phyloP scores from a whole-genome alignment of 2,329 filamentous ascomycete genomes.

The Alternaria hordeiaustralica region DNA sequence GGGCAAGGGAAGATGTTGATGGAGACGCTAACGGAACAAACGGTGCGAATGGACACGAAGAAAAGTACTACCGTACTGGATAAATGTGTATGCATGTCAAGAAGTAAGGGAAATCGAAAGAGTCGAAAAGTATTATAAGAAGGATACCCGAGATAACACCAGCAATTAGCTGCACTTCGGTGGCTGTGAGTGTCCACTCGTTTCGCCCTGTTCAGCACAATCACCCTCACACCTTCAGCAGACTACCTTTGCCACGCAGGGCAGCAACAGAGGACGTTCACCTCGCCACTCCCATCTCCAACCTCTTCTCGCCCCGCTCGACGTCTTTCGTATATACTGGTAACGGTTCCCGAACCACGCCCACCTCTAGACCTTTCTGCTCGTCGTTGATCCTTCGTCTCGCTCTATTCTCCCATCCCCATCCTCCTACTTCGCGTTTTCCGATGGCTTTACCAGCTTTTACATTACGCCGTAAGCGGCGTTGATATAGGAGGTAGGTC shows the following conservation, averaged over 20 bases:
- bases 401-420: background rate
- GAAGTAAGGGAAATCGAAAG: background rate
- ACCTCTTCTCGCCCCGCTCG: background rate
- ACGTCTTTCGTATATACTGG: background rate
- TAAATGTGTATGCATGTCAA: constrained; percentile 12
- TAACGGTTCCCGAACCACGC: background rate
- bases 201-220: background rate
- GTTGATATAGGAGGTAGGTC: background rate
- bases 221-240: background rate
- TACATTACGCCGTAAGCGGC: background rate
- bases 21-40: constrained; percentile 35
- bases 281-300: background rate
- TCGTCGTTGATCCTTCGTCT: background rate
- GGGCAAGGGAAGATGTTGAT: constrained; percentile 41
- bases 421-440: background rate
- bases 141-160: constrained; percentile 2
- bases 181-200: background rate
- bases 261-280: background rate
- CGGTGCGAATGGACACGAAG: constrained; percentile 34
- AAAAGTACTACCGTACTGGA: constrained; percentile 47
- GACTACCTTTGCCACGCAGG: background rate
- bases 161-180: background rate
- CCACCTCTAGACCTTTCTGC: background rate
- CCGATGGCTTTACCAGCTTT: background rate
- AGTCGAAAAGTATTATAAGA: background rate